Conservation (phyloP, 2,329 filamentous ascomycete species). For the Elsinoe fawcettii region DNA sequence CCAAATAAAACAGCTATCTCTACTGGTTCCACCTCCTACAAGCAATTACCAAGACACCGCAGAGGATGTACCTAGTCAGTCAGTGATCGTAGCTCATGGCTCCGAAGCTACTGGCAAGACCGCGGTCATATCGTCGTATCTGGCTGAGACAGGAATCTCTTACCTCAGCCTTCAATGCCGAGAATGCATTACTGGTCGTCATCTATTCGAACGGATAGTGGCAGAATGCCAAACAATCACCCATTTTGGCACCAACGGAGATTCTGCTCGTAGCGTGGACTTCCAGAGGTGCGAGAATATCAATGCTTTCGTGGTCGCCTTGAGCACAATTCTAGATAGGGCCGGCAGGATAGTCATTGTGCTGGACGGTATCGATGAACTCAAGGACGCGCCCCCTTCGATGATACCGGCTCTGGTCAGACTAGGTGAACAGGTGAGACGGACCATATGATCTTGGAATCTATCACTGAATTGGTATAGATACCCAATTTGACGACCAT, state of each 20-base stretch:
- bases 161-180: conserved; percentile 59
- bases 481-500: conserved; percentile 70
- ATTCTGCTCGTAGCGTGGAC: conserved; percentile 31
- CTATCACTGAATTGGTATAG: conserved; percentile 37
- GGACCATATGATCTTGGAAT: conserved; percentile 17
- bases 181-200: conserved; percentile 71
- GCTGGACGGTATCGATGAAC: conserved; percentile 77
- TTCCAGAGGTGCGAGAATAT: conserved; percentile 70
- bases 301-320: conserved; percentile 64
- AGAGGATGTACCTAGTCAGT: conserved; percentile 46
- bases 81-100: conserved; percentile 73
- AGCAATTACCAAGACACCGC: neutral
- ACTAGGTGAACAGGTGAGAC: conserved; percentile 63
- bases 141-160: conserved; percentile 44
- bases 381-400: conserved; percentile 71
- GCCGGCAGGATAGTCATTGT: conserved; percentile 66
- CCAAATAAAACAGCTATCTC: conserved; percentile 41
- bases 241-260: conserved; percentile 21
- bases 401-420: conserved; percentile 73
- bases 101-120: conserved; percentile 83
- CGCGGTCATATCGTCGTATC: conserved; percentile 56
- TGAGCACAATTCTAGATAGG: conserved; percentile 56
- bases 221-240: conserved; percentile 41
- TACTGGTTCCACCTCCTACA: conserved; percentile 31
- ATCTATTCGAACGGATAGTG: conserved; percentile 66